Evolutionary conservation across 1,139 yeast genomes (phyloP), one percentile per base, ranked within the genome.

Genomic region (Candida sp.): DNA sequence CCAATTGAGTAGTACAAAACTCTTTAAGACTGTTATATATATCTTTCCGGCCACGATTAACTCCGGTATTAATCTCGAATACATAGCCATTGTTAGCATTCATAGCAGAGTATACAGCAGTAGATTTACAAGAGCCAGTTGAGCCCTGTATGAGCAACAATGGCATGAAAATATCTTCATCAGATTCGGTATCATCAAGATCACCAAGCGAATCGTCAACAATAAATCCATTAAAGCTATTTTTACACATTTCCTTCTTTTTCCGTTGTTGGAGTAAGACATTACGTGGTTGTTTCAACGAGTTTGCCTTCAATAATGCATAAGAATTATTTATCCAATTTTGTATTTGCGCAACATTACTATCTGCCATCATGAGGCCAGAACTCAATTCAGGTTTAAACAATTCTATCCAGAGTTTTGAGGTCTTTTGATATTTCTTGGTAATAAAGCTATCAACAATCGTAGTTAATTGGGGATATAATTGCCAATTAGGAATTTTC

Each of bases 1-100:
- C 93, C 41, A 87, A 68, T 48, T 89, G 93, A 0, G 96, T 86
- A 3, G 96, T 91, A 45, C 95, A 83, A 45, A 89, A 76, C 54
- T 95, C 98, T 43, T 79, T 84, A 38, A 93, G 68, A 33, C 76
- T 77, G 23, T 81, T 77, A 45, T 73, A 66, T 21, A 91, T 76
- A 48, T 87, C 93, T 54, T 81, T 85, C 37, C 86, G 78, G 1
- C 93, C 80, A 53, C 98, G 71, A 35, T 80, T 70, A 53, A 80
- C 83, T 9, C 91, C 81, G 0, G 93, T 71, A 58, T 88, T 89
- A 34, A 91, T 74, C 58, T 93, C 99, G 58, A 87, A 84, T 1
- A 91, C 87, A 52, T 83, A 87, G 0, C 95, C 93, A 22, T 72
- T 69, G 5, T 85, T 55, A 44, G 82, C 82, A 6, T 77, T 68